Base-by-base conservation (phyloP, 176 grass and related monocot species). In the Secale cereale region DNA sequence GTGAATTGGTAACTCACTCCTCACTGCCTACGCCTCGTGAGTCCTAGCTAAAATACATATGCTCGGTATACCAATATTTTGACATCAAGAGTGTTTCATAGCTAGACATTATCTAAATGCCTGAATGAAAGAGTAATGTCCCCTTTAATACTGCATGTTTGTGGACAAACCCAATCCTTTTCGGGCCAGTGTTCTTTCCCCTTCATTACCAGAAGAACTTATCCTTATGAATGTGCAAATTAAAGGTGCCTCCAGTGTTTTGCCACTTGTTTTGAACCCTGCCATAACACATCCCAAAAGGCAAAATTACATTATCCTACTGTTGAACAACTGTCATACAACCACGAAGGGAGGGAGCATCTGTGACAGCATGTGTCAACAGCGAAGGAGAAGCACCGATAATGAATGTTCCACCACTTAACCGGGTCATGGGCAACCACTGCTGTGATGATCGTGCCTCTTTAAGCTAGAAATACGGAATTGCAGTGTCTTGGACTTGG, bases 401-500 rank as follows among this genome's bases (percentile, higher is more conserved):
- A 10, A 40, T 10, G 39, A 40, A 40, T 10, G 39, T 40, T 40
- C 39, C 8, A 40, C 39, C 39, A 40, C 39, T 40, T 8, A 40
- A 40, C 39, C 39, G 13, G 43, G 12, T 45, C 12, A 14, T 45
- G 12, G 43, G 43, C 3, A 14, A 45, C 12, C 12, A 12, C 10
- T 14, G 43, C 43, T 4, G 43, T 3, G 3, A 15, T 45, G 43
- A 45, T 13, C 43, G 2, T 52, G 48, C 48, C 17, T 6, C 6
- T 6, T 16, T 52, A 48, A 48, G 14, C 45, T 14, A 71, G 22
- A 6, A 9, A 23, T 71, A 35, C n/a, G 4, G 0, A 1, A 2
- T 0, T 0, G 0, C 0, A 0, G 3, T 13, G 4, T 5, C 2
- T 14, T 0, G 0, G 19, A 20, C 4, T 12, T 70, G 4, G 12